These are phyloP conservation scores for Boletus fagicola DNA, from an alignment of 768 basidiomycete genomes.

Conservation along the genomic window DNA sequence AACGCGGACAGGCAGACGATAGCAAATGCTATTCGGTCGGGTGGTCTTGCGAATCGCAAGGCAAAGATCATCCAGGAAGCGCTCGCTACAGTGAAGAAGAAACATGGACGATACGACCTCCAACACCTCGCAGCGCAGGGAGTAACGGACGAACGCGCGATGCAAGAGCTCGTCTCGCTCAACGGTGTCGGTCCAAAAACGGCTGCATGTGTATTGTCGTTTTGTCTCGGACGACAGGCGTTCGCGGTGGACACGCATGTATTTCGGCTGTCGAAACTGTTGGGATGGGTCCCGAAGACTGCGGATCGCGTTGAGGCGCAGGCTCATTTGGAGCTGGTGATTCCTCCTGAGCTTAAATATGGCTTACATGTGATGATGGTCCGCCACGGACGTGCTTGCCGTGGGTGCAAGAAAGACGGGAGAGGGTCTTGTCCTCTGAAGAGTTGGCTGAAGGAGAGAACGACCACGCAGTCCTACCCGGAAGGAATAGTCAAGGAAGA, in stretches of 20 bases:
- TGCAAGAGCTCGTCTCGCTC: slow-evolving; percentile 55
- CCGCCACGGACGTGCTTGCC: slow-evolving; percentile 52
- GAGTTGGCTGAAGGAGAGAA: slow-evolving; percentile 34
- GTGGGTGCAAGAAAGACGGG: slow-evolving; percentile 47
- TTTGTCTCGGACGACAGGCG: slow-evolving; percentile 57
- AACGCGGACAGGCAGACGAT: slow-evolving; percentile 41
- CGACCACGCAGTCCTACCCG: slow-evolving; percentile 15
- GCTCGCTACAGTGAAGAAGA: slow-evolving; percentile 40
- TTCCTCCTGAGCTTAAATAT: slow-evolving; percentile 55
- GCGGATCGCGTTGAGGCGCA: slow-evolving; percentile 54
- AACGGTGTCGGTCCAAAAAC: slow-evolving; percentile 63
- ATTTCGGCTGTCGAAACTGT: slow-evolving; percentile 48
- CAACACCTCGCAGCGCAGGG: slow-evolving; percentile 45
- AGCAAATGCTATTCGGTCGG: slow-evolving; percentile 48
- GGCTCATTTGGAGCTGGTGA: slow-evolving; percentile 51
- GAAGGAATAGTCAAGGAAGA: slow-evolving; percentile 10
- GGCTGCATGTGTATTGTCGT: slow-evolving; percentile 59
- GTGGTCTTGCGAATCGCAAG: slow-evolving; percentile 62
- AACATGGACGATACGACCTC: slow-evolving; percentile 54
- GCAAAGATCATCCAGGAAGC: slow-evolving; percentile 53
- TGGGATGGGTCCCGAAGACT: slow-evolving; percentile 40
- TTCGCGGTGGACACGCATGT: slow-evolving; percentile 69
- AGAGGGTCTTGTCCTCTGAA: slow-evolving; percentile 37
- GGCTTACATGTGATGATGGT: slow-evolving; percentile 60
- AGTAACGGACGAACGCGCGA: slow-evolving; percentile 46